These are phyloP conservation scores for Cytospora schulzeri DNA, from an alignment of 2,329 filamentous ascomycete genomes.

Conservation along the genomic window DNA sequence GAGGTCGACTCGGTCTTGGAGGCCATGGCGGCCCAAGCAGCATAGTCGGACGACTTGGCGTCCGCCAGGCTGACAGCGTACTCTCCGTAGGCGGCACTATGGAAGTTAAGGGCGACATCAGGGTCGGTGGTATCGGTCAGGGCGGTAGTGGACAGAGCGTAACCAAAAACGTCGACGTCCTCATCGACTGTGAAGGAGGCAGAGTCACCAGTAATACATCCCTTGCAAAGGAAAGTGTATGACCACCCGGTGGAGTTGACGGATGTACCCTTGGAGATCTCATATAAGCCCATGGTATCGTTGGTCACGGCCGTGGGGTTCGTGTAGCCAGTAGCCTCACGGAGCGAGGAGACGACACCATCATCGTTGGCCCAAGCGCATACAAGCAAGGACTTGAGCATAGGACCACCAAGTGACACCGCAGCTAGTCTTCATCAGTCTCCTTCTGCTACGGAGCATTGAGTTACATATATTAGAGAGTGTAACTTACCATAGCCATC, in stretches of 20 bases:
- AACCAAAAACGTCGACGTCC: constrained; percentile 39
- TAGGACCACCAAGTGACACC: constrained; percentile 45
- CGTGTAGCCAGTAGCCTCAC: constrained; percentile 40
- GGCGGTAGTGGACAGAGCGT: constrained; percentile 40
- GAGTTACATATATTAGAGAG: no score
- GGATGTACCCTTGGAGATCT: constrained; percentile 48
- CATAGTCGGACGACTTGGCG: constrained; percentile 39
- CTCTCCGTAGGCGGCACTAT: constrained; percentile 43
- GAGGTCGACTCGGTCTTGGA: constrained; percentile 25
- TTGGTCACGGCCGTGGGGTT: constrained; percentile 44
- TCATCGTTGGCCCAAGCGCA: constrained; percentile 47
- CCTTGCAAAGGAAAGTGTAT: constrained; percentile 52
- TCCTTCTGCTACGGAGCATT: no score
- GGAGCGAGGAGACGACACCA: constrained; percentile 36
- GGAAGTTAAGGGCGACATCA: constrained; percentile 31
- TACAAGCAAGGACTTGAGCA: constrained; percentile 48
- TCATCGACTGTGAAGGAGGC: constrained; percentile 34
- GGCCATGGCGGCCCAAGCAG: constrained; percentile 33
- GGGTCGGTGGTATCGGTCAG: constrained; percentile 37
- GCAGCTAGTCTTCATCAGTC: no score
- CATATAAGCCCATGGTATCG: constrained; percentile 38
- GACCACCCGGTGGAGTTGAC: constrained; percentile 50
- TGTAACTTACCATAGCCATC: no score
- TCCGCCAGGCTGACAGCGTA: constrained; percentile 38
- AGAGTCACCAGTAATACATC: constrained; percentile 39